Evolutionary conservation across 257 asterid genomes (phyloP), one percentile per base, ranked within the genome.

Genomic region (Gentiana dahurica): DNA sequence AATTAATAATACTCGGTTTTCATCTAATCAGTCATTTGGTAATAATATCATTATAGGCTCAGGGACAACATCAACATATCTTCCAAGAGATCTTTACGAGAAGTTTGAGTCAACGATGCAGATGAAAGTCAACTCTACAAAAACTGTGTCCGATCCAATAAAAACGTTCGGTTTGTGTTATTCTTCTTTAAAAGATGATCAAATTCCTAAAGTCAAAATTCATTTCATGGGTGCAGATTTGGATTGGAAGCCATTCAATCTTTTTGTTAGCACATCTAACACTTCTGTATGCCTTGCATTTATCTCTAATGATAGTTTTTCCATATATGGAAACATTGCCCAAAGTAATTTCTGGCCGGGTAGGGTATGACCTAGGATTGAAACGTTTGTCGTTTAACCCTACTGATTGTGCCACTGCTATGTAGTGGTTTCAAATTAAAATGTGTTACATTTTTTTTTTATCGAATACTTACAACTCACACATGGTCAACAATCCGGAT

Each of bases 201-300:
- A 59, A 34, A 6, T 73, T 32, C 88, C 89, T 0, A 61, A 10
- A 2, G 24, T 86, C 6, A 79, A 68, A 1, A 46, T 65, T 1
- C 86, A 86, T 69, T 81, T 83, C 62, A 71, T 36, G 57, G 85
- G 83, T 68, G 95, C 73, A 2, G 83, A 81, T 34, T 73, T 86
- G 79, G 50, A 51, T 55, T 43, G 83, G 79, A 73, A 67, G 3
- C 3, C 79, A 1, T 1, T 13, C 0, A 77, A 73, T 55, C 55
- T 59, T 33, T 83, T 81, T 33, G 52, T 73, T 12, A 66, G 35
- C 45, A 64, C 71, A 0, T 74, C 70, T 5, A 6, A 38, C 13
- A 6, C 2, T 5, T 2, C 72, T 7, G 8, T 62, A 4, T 83
- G 95, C 53, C 65, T 86, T 11, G 83, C 86, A 15, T 79, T 81